Percentiles rank a stretch among this genome's conserved stretches.
These are phyloP conservation scores for Eustoma russellianum DNA, from an alignment of 257 asterid species.

Conservation along the genomic window DNA sequence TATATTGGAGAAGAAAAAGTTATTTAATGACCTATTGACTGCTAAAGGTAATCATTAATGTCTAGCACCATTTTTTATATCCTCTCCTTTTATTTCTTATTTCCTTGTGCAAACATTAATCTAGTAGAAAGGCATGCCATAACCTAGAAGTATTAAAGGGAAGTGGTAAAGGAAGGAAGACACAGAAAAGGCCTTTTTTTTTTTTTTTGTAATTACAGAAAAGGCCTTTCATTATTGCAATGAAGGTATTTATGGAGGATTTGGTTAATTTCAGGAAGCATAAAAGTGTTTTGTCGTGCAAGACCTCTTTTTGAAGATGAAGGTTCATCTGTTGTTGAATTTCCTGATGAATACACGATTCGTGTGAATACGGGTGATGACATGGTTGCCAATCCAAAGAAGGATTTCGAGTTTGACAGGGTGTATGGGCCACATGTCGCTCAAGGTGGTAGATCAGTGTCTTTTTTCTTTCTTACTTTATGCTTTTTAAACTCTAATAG, in stretches of 20 bases:
- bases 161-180: neutral
- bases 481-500: constrained; percentile 17
- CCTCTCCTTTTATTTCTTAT: constrained; percentile 6
- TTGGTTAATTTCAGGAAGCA: constrained; percentile 58
- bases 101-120: neutral
- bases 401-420: constrained; percentile 94
- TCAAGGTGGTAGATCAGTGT: constrained; percentile 55
- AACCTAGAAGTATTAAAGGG: neutral
- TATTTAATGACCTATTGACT: constrained; percentile 83
- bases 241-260: constrained; percentile 16
- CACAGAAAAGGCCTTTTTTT: no score
- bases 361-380: constrained; percentile 79
- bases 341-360: constrained; percentile 74
- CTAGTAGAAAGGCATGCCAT: neutral
- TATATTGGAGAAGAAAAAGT: constrained; percentile 73
- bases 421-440: constrained; percentile 99
- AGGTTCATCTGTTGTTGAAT: constrained; percentile 74
- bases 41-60: constrained; percentile 55
- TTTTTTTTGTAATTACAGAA: no score
- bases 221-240: neutral
- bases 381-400: constrained; percentile 68
- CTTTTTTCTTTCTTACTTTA: constrained; percentile 11
- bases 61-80: constrained; percentile 4
- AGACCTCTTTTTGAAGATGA: constrained; percentile 96
- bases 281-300: constrained; percentile 85